A percentile compares a stretch with the other conserved stretches of the same genome.
Evolutionary conservation across 2,329 filamentous ascomycete species (phyloP).

Genomic region (Monosporascus sp.): DNA sequence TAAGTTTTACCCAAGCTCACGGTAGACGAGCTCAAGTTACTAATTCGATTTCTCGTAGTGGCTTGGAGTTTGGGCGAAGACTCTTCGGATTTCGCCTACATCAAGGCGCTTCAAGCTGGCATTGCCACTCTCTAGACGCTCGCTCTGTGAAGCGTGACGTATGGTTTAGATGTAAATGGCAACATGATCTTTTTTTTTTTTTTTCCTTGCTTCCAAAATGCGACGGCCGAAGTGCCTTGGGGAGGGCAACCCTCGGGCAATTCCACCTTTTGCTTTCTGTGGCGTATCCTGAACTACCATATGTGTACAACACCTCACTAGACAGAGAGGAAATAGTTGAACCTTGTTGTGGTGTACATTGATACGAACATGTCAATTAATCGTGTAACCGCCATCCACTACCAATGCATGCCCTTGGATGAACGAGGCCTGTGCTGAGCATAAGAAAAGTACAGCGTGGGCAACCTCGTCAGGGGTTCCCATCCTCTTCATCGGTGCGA

Average conservation of each 20-base stretch:
- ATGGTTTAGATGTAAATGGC: not conserved
- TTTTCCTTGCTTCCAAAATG: too few relatives aligned
- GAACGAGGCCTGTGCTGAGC: constrained; percentile 42
- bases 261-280: not conserved
- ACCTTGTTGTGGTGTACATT: not conserved
- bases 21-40: not conserved
- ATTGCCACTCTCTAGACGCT: constrained; percentile 8
- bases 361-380: constrained; percentile 27
- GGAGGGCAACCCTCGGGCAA: not conserved
- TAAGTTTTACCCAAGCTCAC: not conserved
- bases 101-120: constrained; percentile 13
- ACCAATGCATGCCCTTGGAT: constrained; percentile 46
- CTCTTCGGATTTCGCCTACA: constrained; percentile 9
- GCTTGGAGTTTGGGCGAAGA: constrained; percentile 18
- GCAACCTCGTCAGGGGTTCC: constrained; percentile 44
- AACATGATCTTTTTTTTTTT: too few relatives aligned
- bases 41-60: constrained; percentile 1
- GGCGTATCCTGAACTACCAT: not conserved
- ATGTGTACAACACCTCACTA: too few relatives aligned
- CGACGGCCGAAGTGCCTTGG: too few relatives aligned
- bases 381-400: constrained; percentile 48
- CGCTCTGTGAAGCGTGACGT: not conserved
- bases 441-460: constrained; percentile 43
- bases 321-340: not conserved
- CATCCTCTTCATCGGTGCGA: constrained; percentile 47